Base-by-base conservation (phyloP, 1,284 basidiomycete species). In the Tilletia setariae region DNA sequence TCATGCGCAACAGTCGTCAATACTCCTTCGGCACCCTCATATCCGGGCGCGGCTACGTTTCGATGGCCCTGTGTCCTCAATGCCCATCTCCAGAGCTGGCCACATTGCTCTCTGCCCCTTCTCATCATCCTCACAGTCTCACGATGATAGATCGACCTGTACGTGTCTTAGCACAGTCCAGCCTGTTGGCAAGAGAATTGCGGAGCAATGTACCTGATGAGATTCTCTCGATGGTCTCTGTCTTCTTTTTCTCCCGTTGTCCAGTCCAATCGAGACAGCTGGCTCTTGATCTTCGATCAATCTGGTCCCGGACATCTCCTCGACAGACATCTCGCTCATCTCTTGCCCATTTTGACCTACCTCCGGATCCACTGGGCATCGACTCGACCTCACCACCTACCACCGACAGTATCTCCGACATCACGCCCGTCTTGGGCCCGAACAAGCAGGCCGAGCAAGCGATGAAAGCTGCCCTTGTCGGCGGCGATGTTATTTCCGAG, bases 351-450 rank as follows among this genome's bases (percentile, higher is more conserved):
- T 30, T 61, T 1, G 56, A 61, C 9, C 56, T 61, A 13, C 56
- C 56, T 35, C 56, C 16, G 2, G 56, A 61, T 30, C 30, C 56
- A 40, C 28, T 61, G 16, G 56, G 56, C 28, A 40, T 61, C 56
- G 13, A 61, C 64, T 87, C 72, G 82, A 96, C 97, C 63, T 91
- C 89, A 65, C 92, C 82, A 83, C 90, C 90, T 49, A 96, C 91
- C 79, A 91, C 89, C 42, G 86, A 73, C 2, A 40, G 35, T 11
- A 40, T 40, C 35, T 91, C 88, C 74, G 95, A 86, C 69, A 91
- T 70, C 16, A 94, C 80, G 1, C 93, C 92, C 2, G 88, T 90
- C 9, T 92, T 92, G 30, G 89, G 87, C 80, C 91, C 90, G 81
- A 89, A 91, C 90, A 90, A 91, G 64, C 19, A 63, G 21, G 30